These are phyloP conservation scores for Chondrostereum purpureum DNA, from an alignment of 1,284 basidiomycete genomes.

Conservation along the genomic window DNA sequence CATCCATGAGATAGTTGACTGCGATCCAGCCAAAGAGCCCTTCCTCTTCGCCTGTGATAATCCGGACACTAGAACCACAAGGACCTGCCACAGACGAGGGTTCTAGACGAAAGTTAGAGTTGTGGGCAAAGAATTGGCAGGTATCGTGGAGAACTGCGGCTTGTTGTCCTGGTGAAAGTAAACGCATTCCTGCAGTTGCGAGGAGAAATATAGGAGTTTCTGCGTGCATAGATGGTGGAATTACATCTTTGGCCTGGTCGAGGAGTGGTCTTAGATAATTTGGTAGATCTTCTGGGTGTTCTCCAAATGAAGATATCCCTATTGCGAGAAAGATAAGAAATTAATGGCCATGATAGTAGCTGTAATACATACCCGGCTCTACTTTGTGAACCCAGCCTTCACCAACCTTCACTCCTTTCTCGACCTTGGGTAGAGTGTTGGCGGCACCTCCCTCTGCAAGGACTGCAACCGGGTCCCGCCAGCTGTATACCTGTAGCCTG, in stretches of 20 bases:
- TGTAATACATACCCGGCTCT: conserved; percentile 73
- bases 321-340: conserved; percentile 4
- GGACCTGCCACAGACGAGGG: conserved; percentile 57
- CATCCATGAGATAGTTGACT: conserved; percentile 99
- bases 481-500: conserved; percentile 94
- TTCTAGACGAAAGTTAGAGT: conserved; percentile 76
- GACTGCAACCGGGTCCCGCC: conserved; percentile 74
- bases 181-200: conserved; percentile 96
- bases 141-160: conserved; percentile 68
- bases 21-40: conserved; percentile 98
- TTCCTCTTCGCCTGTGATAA: conserved; percentile 98
- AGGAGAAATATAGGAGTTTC: conserved; percentile 91
- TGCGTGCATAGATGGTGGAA: conserved; percentile 79
- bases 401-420: conserved; percentile 80
- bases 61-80: conserved; percentile 85
- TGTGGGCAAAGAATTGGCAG: conserved; percentile 68
- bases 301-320: conserved; percentile 87
- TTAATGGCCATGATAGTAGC: too few relatives aligned
- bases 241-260: conserved; percentile 73
- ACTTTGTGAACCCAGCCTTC: conserved; percentile 89
- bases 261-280: conserved; percentile 80
- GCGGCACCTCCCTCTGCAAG: conserved; percentile 39
- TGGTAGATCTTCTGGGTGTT: conserved; percentile 63
- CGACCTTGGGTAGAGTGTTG: conserved; percentile 71
- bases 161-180: conserved; percentile 69